These are phyloP conservation scores for Colletotrichum sansevieriae DNA, from an alignment of 2,329 filamentous ascomycete species.

Conservation along the genomic window DNA sequence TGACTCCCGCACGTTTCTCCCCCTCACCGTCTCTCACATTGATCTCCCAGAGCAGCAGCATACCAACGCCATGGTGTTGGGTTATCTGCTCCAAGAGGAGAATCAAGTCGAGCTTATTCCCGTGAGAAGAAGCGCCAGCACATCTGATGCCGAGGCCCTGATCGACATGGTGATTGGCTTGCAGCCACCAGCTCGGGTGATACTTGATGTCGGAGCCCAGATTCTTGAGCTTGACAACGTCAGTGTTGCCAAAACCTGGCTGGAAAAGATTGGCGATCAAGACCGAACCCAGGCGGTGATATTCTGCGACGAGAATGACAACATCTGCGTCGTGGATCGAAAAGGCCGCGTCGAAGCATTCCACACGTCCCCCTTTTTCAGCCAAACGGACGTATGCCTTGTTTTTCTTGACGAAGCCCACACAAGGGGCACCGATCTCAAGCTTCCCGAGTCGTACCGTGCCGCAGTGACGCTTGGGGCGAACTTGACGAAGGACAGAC, in stretches of 20 bases:
- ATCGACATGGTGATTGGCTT: slow-evolving; percentile 59
- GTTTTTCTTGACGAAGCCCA: slow-evolving; percentile 80
- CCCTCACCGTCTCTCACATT: slow-evolving; percentile 66
- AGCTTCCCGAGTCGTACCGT: slow-evolving; percentile 67
- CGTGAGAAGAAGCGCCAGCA: neutral
- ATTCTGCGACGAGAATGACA: slow-evolving; percentile 69
- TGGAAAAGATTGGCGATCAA: slow-evolving; percentile 49
- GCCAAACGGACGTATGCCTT: slow-evolving; percentile 69
- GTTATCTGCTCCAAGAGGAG: slow-evolving; percentile 66
- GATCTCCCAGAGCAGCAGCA: slow-evolving; percentile 63
- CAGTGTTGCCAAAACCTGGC: slow-evolving; percentile 66
- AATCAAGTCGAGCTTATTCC: slow-evolving; percentile 58
- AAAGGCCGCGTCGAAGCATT: slow-evolving; percentile 62
- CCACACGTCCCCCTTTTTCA: slow-evolving; percentile 68
- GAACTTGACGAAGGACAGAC: slow-evolving; percentile 74
- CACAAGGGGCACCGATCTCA: slow-evolving; percentile 77
- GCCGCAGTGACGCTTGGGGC: slow-evolving; percentile 78
- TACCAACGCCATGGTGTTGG: slow-evolving; percentile 76
- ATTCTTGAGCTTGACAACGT: slow-evolving; percentile 74
- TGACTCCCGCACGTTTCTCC: slow-evolving; percentile 71
- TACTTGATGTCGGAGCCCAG: slow-evolving; percentile 79
- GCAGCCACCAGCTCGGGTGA: slow-evolving; percentile 62
- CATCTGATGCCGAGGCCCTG: slow-evolving; percentile 55
- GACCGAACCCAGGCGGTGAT: slow-evolving; percentile 60
- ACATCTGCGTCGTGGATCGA: slow-evolving; percentile 66